A percentile compares a stretch with the other conserved stretches of the same genome.
These are phyloP conservation scores for Globisporangium viniferum DNA, from an alignment of 352 stramenopile genomes.

Conservation along the genomic window DNA sequence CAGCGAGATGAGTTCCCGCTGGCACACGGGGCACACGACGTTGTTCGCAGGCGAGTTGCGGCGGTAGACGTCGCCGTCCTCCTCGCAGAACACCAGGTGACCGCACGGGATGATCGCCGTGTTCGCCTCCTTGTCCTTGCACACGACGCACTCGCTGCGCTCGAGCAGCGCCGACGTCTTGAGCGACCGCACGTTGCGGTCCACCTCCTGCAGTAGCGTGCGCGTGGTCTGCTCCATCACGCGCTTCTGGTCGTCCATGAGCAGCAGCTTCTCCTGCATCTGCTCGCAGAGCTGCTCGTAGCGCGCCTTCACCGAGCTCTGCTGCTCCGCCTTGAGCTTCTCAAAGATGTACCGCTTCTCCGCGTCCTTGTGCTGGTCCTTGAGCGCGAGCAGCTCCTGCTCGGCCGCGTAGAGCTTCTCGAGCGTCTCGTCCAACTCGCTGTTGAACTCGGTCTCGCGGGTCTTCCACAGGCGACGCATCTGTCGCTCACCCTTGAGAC, in stretches of 20 bases:
- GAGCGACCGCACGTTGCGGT: conserved; percentile 66
- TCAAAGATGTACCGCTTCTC: conserved; percentile 75
- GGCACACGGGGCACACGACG: conserved; percentile 73
- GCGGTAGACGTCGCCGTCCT: conserved; percentile 71
- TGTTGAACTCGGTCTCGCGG: conserved; percentile 69
- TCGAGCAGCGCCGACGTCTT: conserved; percentile 63
- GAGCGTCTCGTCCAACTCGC: conserved; percentile 59
- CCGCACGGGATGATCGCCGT: conserved; percentile 77
- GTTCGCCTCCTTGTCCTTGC: conserved; percentile 68
- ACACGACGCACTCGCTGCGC: conserved; percentile 76
- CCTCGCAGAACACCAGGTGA: conserved; percentile 83
- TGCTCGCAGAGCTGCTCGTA: conserved; percentile 78
- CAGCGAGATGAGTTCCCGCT: conserved; percentile 77
- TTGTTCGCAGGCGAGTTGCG: conserved; percentile 40
- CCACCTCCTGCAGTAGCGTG: conserved; percentile 64
- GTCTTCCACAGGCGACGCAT: conserved; percentile 79
- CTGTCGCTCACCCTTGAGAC: conserved; percentile 73
- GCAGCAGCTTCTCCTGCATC: conserved; percentile 64
- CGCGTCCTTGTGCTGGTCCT: conserved; percentile 50
- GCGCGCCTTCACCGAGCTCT: conserved; percentile 66
- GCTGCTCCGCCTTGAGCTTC: conserved; percentile 65
- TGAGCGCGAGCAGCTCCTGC: conserved; percentile 34
- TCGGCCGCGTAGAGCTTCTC: conserved; percentile 50
- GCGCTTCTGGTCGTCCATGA: conserved; percentile 68
- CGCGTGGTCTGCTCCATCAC: conserved; percentile 78